Evolutionary conservation across 306 rosid species (phyloP).

Genomic region (Inga laurina): DNA sequence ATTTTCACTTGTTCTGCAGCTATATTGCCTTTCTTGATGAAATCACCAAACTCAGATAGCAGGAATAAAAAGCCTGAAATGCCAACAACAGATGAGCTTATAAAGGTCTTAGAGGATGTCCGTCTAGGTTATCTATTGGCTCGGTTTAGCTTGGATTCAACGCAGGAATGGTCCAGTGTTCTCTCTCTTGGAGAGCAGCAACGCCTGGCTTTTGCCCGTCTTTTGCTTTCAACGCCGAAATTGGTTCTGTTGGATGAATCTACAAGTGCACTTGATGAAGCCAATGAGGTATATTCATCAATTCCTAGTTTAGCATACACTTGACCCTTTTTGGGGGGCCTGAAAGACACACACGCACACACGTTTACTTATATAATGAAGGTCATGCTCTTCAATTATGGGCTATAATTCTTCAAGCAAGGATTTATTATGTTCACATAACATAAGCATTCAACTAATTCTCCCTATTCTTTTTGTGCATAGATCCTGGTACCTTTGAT

Average conservation of each 20-base stretch:
- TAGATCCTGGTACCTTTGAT: background rate
- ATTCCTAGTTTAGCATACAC: constrained; percentile 13
- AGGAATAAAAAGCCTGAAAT: constrained; percentile 40
- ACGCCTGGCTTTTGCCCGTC: constrained; percentile 94
- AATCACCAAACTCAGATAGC: constrained; percentile 39
- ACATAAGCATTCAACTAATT: background rate
- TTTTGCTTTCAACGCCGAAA: constrained; percentile 79
- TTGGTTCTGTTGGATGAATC: constrained; percentile 88
- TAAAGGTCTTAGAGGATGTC: constrained; percentile 75
- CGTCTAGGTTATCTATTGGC: constrained; percentile 76
- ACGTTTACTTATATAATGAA: background rate
- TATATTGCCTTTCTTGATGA: constrained; percentile 73
- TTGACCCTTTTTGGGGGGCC: background rate
- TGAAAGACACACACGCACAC: background rate
- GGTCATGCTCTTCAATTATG: constrained; percentile 4
- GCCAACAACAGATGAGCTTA: constrained; percentile 78
- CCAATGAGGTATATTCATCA: constrained; percentile 76
- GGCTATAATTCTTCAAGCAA: background rate
- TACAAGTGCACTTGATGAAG: constrained; percentile 94
- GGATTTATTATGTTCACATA: background rate
- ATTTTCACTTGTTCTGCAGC: constrained; percentile 47
- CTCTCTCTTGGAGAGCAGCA: constrained; percentile 98
- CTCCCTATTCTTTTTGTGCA: background rate
- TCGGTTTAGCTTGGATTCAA: constrained; percentile 77
- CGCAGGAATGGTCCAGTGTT: constrained; percentile 94